These are phyloP conservation scores for Fusarium sacchari DNA, from an alignment of 2,329 filamentous ascomycete genomes.

Conservation along the genomic window DNA sequence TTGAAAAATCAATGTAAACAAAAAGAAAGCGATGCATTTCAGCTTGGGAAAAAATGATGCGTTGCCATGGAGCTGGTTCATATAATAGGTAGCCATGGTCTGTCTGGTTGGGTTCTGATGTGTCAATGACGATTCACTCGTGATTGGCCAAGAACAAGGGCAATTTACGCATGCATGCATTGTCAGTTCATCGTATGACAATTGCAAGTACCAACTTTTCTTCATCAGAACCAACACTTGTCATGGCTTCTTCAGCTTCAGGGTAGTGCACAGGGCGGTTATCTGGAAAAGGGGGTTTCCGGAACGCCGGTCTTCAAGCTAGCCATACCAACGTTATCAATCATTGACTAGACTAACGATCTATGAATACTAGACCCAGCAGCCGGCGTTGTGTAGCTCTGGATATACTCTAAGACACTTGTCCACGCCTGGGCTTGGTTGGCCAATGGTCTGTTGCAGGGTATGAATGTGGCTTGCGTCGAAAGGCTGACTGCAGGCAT, in stretches of 20 bases:
- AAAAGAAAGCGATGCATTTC: not conserved
- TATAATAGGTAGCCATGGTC: not conserved
- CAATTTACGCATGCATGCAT: not conserved
- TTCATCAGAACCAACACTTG: not conserved
- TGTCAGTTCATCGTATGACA: not conserved
- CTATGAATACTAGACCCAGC: not conserved
- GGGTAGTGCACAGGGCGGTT: not conserved
- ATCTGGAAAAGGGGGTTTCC: not conserved
- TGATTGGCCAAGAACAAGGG: not conserved
- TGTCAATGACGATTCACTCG: not conserved
- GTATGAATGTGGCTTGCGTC: not conserved
- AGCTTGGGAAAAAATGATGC: fast-evolving
- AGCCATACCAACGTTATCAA: not conserved
- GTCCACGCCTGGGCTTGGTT: not conserved
- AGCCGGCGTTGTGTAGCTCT: not conserved
- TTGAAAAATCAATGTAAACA: not conserved
- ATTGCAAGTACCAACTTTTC: not conserved
- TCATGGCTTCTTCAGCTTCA: not conserved
- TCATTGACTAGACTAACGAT: not conserved
- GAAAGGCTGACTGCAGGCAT: not conserved
- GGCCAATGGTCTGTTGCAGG: not conserved
- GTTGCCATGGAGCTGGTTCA: not conserved
- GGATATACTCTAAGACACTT: not conserved
- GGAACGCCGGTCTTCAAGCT: not conserved
- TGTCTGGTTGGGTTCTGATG: not conserved